A percentile compares a stretch with the other conserved stretches of the same genome.
Evolutionary conservation across 768 basidiomycete genomes (phyloP).

Genomic region (Pisolithus albus): DNA sequence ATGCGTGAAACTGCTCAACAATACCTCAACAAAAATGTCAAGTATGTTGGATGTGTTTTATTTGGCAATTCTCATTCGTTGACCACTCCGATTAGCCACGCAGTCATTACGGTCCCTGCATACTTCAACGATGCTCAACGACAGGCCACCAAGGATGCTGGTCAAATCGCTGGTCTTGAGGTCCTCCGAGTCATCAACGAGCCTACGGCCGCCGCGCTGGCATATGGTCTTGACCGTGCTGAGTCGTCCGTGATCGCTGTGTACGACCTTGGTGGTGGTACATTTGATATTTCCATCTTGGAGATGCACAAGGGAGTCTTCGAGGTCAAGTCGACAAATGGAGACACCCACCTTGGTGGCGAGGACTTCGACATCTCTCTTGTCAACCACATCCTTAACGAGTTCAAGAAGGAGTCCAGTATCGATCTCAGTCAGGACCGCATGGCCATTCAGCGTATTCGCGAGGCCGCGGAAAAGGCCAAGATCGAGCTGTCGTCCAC

Average conservation of each 20-base stretch:
- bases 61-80: not conserved
- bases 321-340: constrained; percentile 99
- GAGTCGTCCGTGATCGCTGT: constrained; percentile 90
- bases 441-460: constrained; percentile 98
- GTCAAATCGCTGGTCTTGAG: constrained; percentile 94
- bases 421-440: constrained; percentile 77
- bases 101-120: constrained; percentile 93
- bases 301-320: constrained; percentile 99
- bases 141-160: constrained; percentile 97
- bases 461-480: constrained; percentile 98
- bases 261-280: constrained; percentile 97
- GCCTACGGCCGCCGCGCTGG: constrained; percentile 96
- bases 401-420: constrained; percentile 93
- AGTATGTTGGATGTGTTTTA: constrained; percentile 46
- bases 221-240: constrained; percentile 87
- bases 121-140: constrained; percentile 99
- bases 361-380: constrained; percentile 96
- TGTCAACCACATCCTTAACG: constrained; percentile 75
- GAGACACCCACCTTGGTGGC: constrained; percentile 95
- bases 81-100: constrained; percentile 43
- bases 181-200: constrained; percentile 99
- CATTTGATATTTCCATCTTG: constrained; percentile 98
- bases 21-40: constrained; percentile 87
- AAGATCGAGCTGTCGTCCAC: constrained; percentile 97
- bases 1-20: constrained; percentile 97